Base-by-base conservation (phyloP, 805 yeast genomes). In the Kodamaea kaohsiungensis region DNA sequence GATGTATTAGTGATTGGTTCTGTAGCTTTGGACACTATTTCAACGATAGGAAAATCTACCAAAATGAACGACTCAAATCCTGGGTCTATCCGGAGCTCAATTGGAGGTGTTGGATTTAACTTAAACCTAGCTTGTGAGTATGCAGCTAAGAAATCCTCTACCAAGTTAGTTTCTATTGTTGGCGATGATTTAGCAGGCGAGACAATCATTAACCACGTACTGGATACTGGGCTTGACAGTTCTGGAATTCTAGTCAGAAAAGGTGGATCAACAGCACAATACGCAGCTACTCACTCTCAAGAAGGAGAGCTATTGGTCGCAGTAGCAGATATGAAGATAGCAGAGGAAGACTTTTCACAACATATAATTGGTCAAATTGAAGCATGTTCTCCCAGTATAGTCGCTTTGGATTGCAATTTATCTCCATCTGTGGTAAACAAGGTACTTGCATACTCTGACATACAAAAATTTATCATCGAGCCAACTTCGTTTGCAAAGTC, bases 41-140 rank as follows among this genome's bases (percentile, higher is more conserved):
- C 89, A 58, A 75, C 77, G 12, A 62, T 87, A 5, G 59, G 66
- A 1, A 38, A 56, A 0, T 50, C 51, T 0, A 51, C 62, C 15
- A 60, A 57, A 12, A 61, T 78, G 60, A 68, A 72, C 10, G 93
- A 93, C 55, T 90, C 96, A 2, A 88, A 88, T 59, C 95, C 95
- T 0, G 91, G 95, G 0, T 64, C 61, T 0, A 77, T 82, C 5
- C 61, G 68, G 1, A 77, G 85, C 2, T 75, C 87, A 0, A 65
- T 89, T 7, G 97, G 97, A 0, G 97, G 97, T 1, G 96, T 91
- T 1, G 97, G 91, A 0, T 85, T 81, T 65, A 91, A 91, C 61
- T 85, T 91, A 13, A 85, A 89, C 0, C 62, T 81, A n/a, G 93
- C 95, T 0, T 75, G 87, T 2, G 62, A 68, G 16, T 79, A 75